Percentiles rank a stretch among this genome's conserved stretches.
Conservation (phyloP, 148 eudicot species). For the Chenopodium quinoa region DNA sequence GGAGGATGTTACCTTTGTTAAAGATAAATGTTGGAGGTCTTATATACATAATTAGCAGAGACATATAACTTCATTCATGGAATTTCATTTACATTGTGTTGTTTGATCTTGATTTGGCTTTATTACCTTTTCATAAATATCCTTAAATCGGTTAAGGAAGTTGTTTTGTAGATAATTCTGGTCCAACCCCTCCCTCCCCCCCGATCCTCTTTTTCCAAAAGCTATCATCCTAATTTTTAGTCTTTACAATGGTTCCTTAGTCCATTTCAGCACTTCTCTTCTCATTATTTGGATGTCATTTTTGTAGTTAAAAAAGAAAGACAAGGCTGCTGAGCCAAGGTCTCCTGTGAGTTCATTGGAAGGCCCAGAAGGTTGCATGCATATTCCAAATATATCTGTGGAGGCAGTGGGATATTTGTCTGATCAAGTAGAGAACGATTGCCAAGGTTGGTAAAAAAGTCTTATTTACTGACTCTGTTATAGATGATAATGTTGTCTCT, state of each 20-base stretch:
- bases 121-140: background rate
- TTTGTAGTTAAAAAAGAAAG: constrained; percentile 21
- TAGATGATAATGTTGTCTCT: constrained; percentile 4
- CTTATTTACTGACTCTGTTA: background rate
- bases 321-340: constrained; percentile 26
- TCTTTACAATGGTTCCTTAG: background rate
- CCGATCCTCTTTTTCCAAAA: no score
- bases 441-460: constrained; percentile 37
- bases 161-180: background rate
- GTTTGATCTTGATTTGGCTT: background rate
- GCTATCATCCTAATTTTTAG: background rate
- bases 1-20: background rate
- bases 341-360: constrained; percentile 35
- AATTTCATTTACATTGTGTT: background rate
- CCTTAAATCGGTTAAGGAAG: background rate
- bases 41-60: background rate
- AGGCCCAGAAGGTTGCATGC: constrained; percentile 39
- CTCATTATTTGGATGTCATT: constrained; percentile 2
- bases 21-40: background rate
- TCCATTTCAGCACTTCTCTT: background rate
- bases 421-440: constrained; percentile 31
- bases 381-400: constrained; percentile 45
- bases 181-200: no score
- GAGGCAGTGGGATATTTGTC: constrained; percentile 36
- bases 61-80: background rate